phyloP scores from a whole-genome alignment of 352 stramenopile genomes.

The Pseudoperonospora humuli region DNA sequence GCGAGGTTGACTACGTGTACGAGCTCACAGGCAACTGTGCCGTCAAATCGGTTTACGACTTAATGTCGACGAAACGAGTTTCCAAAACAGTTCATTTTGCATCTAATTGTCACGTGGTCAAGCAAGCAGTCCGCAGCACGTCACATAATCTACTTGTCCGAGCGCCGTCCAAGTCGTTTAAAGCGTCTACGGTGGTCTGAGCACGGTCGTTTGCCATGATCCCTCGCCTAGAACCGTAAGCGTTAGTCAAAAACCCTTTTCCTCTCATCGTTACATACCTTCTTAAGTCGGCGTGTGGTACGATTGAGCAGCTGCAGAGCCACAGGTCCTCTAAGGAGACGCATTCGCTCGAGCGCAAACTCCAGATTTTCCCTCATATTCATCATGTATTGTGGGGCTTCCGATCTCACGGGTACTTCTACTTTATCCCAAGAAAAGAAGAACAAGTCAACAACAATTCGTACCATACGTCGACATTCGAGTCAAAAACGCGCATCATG shows the following conservation, averaged over 20 bases:
- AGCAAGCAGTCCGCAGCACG: conserved; percentile 26
- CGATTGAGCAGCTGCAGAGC: conserved; percentile 40
- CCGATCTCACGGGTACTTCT: conserved; percentile 6
- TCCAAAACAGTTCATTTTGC: conserved; percentile 40
- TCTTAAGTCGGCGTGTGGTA: conserved; percentile 35
- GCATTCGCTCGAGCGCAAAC: conserved; percentile 53
- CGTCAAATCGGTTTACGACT: no score
- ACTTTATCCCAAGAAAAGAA: conserved; percentile 3
- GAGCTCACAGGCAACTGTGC: no score
- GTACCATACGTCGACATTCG: neutral
- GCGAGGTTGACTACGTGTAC: no score
- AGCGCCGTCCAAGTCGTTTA: conserved; percentile 33
- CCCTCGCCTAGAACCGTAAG: conserved; percentile 19
- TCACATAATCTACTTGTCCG: conserved; percentile 3
- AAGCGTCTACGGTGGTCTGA: conserved; percentile 40
- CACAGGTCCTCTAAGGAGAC: conserved; percentile 24
- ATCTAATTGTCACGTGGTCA: conserved; percentile 11
- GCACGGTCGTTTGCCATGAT: conserved; percentile 46
- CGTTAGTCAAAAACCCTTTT: neutral
- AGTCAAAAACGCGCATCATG: conserved; percentile 3
- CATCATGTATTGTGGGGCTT: conserved; percentile 40
- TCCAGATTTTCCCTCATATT: conserved; percentile 50
- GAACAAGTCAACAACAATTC: neutral
- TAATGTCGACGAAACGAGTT: no score
- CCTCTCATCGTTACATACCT: conserved; percentile 18